Base-by-base conservation (phyloP, 495 filamentous ascomycete genomes). In the Aspergillus diversus region DNA sequence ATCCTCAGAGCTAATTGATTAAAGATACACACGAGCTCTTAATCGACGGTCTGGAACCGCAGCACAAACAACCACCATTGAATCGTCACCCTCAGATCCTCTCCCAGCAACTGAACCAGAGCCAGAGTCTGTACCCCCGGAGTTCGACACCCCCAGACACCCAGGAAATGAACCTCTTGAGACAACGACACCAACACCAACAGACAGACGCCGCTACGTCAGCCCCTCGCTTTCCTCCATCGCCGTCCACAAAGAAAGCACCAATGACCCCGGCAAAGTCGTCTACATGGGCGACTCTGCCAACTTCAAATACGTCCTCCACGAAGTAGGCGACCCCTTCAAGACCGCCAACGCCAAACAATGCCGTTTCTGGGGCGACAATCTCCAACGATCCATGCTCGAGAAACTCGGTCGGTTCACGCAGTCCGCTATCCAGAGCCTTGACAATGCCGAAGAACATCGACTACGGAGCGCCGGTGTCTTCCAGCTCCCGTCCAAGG, bases 261-360 rank as follows among this genome's bases (percentile, higher is more conserved):
- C 21, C 6, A n/a, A 43, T 43, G 55, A 50, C 27, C 51, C 16
- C 16, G 59, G 39, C 4, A 57, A 50, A 16, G 37, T 50, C 16
- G 43, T 50, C 31, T 55, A 55, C 33, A 55, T 55, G 52, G 52
- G 52, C 17, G 52, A 55, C 52, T 55, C 52, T 3, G 52, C 52
- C 9, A 55, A 55, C 32, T 55, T 55, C 52, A 55, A 55, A 55
- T 55, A 55, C 52, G 11, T 12, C 27, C 12, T 55, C 15, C 52
- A 55, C 52, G 52, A 55, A 17, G 52, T 55, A 6, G 52, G 52
- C 11, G 52, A 55, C 16, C 52, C 52, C 4, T 55, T 55, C 52
- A 15, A 33, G 11, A 34, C 17, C n/a, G 50, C 17, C 50, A 21
- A 8, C 16, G 7, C 50, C 17, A 17, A 32, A 21, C 17, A 21